A percentile compares a stretch with the other conserved stretches of the same genome.
These are phyloP conservation scores for Candida odintsovae DNA, from an alignment of 805 yeast genomes.

Conservation along the genomic window DNA sequence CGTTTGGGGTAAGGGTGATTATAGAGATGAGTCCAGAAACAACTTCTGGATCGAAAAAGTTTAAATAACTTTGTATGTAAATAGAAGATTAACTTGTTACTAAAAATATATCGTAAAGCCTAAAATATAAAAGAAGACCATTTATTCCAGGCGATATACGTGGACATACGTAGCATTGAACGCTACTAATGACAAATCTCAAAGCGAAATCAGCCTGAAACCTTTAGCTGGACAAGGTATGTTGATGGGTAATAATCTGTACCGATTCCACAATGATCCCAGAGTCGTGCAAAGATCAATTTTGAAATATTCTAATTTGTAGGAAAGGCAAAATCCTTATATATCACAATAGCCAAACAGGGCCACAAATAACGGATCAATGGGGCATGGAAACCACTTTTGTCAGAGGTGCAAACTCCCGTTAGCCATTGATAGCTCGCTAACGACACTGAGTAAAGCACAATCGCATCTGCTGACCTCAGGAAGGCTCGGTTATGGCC, in stretches of 20 bases:
- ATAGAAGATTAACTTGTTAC: not conserved
- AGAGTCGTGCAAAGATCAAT: too few species aligned
- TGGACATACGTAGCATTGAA: too few species aligned
- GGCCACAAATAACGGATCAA: not conserved
- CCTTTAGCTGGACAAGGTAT: too few species aligned
- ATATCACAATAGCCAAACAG: not conserved
- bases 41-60: conserved; percentile 26
- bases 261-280: too few species aligned
- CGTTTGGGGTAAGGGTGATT: conserved; percentile 16
- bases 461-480: conserved; percentile 48
- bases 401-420: conserved; percentile 66
- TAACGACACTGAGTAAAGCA: conserved; percentile 44
- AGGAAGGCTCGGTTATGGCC: conserved; percentile 23
- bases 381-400: conserved; percentile 15
- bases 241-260: too few species aligned
- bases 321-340: not conserved
- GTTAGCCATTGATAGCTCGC: conserved; percentile 47
- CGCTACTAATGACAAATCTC: too few species aligned
- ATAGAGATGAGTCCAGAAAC: conserved; percentile 20
- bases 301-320: not conserved
- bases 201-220: too few species aligned
- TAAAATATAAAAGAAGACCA: too few species aligned
- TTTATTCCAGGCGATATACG: too few species aligned
- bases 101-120: too few species aligned
- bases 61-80: conserved; percentile 4